phyloP scores from a whole-genome alignment of 192 early-diverging fungal genomes.

The Anaeromyces robustus region DNA sequence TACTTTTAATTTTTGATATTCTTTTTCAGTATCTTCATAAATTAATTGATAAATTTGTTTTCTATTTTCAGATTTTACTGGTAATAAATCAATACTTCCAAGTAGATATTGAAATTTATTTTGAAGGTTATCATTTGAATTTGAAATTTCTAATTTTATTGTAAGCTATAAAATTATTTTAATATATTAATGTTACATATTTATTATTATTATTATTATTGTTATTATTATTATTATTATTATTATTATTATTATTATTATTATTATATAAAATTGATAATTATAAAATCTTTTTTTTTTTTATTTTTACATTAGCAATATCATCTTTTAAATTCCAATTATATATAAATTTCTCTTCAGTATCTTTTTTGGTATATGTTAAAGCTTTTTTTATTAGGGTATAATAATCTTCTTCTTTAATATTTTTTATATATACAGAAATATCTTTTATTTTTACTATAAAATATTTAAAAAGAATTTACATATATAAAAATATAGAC shows the following conservation, averaged over 20 bases:
- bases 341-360: not conserved
- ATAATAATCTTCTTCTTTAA: not conserved
- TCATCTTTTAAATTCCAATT: not conserved
- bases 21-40: not conserved
- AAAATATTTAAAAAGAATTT: too few relatives aligned
- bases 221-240: too few relatives aligned
- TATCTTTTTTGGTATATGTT: not conserved
- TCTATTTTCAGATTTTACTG: not conserved
- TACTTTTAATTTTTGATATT: not conserved
- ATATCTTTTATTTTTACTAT: not conserved
- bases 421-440: not conserved
- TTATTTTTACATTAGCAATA: not conserved
- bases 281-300: too few relatives aligned
- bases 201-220: too few relatives aligned
- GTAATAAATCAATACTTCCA: not conserved
- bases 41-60: not conserved
- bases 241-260: too few relatives aligned
- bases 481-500: too few relatives aligned
- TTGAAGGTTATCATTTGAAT: not conserved
- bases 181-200: too few relatives aligned
- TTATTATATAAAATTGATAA: too few relatives aligned
- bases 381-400: not conserved
- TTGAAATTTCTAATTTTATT: not conserved
- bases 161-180: too few relatives aligned
- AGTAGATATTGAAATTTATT: not conserved